These are phyloP conservation scores for Hymenoscyphus fraxineus DNA, from an alignment of 2,329 filamentous ascomycete species.

Conservation along the genomic window DNA sequence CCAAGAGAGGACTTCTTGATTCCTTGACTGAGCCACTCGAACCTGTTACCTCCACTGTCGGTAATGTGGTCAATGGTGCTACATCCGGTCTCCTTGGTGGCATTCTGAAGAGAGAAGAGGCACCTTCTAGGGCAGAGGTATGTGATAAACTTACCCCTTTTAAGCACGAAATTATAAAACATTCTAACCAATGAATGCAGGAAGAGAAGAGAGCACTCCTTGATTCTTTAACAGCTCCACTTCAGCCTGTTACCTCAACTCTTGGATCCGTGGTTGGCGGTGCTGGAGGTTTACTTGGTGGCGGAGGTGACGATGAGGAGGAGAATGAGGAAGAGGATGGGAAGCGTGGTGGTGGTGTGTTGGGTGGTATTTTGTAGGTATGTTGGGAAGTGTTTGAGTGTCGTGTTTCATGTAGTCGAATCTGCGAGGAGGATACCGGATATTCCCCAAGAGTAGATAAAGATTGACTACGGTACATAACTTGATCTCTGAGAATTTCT, in stretches of 20 bases:
- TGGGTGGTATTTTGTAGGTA: not conserved
- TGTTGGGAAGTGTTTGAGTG: not conserved
- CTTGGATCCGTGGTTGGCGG: not conserved
- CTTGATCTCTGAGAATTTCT: too few species aligned
- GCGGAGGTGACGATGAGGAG: too few species aligned
- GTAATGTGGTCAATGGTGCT: too few species aligned
- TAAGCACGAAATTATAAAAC: too few species aligned
- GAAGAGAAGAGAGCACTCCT: not conserved
- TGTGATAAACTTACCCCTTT: too few species aligned
- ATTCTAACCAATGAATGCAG: not conserved
- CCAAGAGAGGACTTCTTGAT: too few species aligned
- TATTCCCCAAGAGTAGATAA: not conserved
- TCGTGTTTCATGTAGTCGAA: not conserved
- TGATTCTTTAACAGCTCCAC: not conserved
- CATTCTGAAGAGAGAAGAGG: not conserved
- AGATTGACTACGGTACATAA: not conserved
- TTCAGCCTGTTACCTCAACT: not conserved
- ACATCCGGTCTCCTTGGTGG: not conserved
- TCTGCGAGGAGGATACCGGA: not conserved
- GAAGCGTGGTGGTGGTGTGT: not conserved
- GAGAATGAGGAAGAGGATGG: not conserved
- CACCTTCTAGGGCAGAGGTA: not conserved
- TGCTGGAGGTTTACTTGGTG: not conserved
- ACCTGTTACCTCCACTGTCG: not conserved
- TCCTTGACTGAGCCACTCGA: too few species aligned